Evolutionary conservation across 1,139 yeast genomes (phyloP).

Genomic region (Petasospora rhodanensis): DNA sequence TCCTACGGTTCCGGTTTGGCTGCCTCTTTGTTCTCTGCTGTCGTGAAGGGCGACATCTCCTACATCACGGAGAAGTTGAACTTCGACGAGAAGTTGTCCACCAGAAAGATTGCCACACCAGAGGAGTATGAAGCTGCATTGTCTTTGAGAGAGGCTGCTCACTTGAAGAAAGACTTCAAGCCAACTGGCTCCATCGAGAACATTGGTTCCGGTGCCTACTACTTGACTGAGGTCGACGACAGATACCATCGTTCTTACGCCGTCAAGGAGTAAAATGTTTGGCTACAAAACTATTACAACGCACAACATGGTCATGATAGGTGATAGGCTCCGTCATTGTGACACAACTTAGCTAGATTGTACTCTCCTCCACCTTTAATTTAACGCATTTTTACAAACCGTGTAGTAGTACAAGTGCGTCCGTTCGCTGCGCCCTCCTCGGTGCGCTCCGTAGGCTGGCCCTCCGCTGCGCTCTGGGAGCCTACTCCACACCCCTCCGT

Average conservation of each 20-base stretch:
- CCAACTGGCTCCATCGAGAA: conserved; percentile 78
- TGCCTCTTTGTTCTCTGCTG: conserved; percentile 77
- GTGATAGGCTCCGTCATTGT: too few relatives aligned
- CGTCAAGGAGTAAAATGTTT: conserved; percentile 45
- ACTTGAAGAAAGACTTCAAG: conserved; percentile 64
- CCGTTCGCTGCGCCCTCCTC: too few relatives aligned
- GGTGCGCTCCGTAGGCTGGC: too few relatives aligned
- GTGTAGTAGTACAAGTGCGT: too few relatives aligned
- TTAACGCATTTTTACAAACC: too few relatives aligned
- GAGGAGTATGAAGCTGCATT: conserved; percentile 77
- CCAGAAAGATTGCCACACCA: conserved; percentile 69
- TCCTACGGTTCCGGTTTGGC: conserved; percentile 99
- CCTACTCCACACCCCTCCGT: too few relatives aligned
- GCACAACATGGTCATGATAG: too few relatives aligned
- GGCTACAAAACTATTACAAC: too few relatives aligned
- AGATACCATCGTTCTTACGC: conserved; percentile 81
- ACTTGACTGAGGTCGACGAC: conserved; percentile 80
- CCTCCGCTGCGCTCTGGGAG: too few relatives aligned
- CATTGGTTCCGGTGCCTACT: conserved; percentile 74
- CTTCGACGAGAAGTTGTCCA: conserved; percentile 63
- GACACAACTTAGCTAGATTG: too few relatives aligned
- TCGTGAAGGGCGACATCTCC: conserved; percentile 77
- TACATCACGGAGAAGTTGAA: conserved; percentile 61
- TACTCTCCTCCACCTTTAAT: too few relatives aligned
- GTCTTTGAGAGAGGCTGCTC: conserved; percentile 78